A percentile compares a stretch with the other conserved stretches of the same genome.
Evolutionary conservation across 2,329 filamentous ascomycete genomes (phyloP).

Genomic region (Fusarium albosuccineum): DNA sequence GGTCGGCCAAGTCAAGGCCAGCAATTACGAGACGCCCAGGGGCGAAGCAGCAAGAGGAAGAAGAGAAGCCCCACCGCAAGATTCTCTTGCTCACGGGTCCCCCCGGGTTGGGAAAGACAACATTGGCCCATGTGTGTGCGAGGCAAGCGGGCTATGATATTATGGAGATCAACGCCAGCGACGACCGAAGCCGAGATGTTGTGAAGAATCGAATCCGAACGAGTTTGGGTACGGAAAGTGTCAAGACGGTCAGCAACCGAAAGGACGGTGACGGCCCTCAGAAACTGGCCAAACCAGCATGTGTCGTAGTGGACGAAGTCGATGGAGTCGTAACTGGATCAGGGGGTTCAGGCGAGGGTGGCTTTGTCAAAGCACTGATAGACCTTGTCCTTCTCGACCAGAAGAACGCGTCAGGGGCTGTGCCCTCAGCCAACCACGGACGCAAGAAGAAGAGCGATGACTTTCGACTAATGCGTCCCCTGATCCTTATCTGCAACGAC

Average conservation of each 20-base stretch:
- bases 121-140: constrained; percentile 94
- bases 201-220: constrained; percentile 93
- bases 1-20: constrained; percentile 71
- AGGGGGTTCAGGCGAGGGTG: constrained; percentile 84
- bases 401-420: constrained; percentile 70
- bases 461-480: constrained; percentile 86
- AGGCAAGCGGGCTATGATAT: constrained; percentile 96
- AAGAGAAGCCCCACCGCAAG: constrained; percentile 85
- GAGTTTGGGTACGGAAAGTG: constrained; percentile 92
- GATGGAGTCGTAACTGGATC: constrained; percentile 91
- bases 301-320: constrained; percentile 95
- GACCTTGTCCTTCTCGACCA: constrained; percentile 90
- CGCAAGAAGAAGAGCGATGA: constrained; percentile 80
- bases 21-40: constrained; percentile 58
- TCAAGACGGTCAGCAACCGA: constrained; percentile 78
- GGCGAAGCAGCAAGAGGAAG: constrained; percentile 62
- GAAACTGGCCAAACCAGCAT: constrained; percentile 87
- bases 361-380: constrained; percentile 94
- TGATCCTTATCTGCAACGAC: constrained; percentile 97
- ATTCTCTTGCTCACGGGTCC: constrained; percentile 92
- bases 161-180: constrained; percentile 97
- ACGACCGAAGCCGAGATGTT: constrained; percentile 90
- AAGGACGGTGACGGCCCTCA: constrained; percentile 68
- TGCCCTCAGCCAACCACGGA: constrained; percentile 35
- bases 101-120: constrained; percentile 95